Conservation (phyloP, 2,329 filamentous ascomycete species). For the Talaromyces funiculosus region DNA sequence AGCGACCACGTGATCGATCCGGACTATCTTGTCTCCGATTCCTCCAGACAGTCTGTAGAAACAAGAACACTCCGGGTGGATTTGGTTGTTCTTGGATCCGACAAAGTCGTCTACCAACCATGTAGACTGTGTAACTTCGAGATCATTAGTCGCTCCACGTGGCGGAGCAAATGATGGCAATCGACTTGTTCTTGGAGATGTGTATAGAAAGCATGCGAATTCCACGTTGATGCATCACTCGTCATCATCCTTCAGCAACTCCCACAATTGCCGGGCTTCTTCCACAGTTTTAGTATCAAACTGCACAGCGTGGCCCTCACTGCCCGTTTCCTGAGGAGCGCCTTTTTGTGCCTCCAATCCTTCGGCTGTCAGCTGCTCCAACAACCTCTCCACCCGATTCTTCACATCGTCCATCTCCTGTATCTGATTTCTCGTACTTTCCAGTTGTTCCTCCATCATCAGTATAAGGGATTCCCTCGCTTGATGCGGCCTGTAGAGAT, state of each 20-base stretch:
- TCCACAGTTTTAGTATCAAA: conserved; percentile 21
- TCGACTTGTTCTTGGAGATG: too few species aligned
- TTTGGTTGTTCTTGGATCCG: too few species aligned
- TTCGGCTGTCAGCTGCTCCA: conserved; percentile 32
- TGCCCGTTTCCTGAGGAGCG: conserved; percentile 1
- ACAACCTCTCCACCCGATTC: conserved; percentile 53
- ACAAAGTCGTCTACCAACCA: too few species aligned
- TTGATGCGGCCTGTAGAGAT: conserved; percentile 91
- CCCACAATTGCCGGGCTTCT: conserved; percentile 34
- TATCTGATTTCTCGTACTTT: conserved; percentile 67
- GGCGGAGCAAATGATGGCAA: too few species aligned
- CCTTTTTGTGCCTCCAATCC: conserved; percentile 21
- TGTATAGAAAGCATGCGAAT: too few species aligned
- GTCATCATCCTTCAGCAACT: conserved; percentile 33
- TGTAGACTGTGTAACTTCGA: too few species aligned
- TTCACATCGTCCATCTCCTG: conserved; percentile 70
- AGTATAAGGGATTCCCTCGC: conserved; percentile 80
- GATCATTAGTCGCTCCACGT: too few species aligned
- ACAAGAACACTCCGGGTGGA: too few species aligned
- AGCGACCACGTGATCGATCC: conserved; percentile 21
- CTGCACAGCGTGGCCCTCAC: conserved; percentile 9
- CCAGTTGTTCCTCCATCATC: conserved; percentile 80
- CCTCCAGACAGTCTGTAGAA: neutral
- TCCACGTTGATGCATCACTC: too few species aligned
- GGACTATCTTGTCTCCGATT: conserved; percentile 9